These are phyloP conservation scores for Jatropha curcas DNA, from an alignment of 345 rosid species.

Conservation along the genomic window DNA sequence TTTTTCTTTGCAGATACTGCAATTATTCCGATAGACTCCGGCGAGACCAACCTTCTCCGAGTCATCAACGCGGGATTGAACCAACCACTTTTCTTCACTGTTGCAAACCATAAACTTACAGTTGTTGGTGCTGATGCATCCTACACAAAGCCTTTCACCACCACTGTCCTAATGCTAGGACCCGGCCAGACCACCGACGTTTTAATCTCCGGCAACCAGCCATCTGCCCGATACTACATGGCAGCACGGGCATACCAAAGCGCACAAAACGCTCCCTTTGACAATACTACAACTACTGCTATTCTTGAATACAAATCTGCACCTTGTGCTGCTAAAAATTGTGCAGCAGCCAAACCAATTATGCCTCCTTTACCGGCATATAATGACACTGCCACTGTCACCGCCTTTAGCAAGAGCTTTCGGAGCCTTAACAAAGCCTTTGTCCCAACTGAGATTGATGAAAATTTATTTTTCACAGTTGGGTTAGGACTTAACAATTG, in stretches of 20 bases:
- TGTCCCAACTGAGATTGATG: conserved; percentile 27
- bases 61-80: conserved; percentile 30
- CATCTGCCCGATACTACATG: conserved; percentile 23
- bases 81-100: conserved; percentile 29
- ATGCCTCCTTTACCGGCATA: conserved; percentile 31
- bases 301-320: conserved; percentile 34
- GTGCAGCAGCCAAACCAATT: conserved; percentile 18
- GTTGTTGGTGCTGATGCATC: conserved; percentile 35
- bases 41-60: conserved; percentile 34
- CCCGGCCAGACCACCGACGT: conserved; percentile 39
- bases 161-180: conserved; percentile 29
- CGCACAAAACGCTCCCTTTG: conserved; percentile 28
- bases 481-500: conserved; percentile 30
- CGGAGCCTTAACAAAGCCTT: conserved; percentile 12
- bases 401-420: conserved; percentile 24
- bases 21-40: conserved; percentile 27
- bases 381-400: conserved; percentile 32
- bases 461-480: conserved; percentile 24
- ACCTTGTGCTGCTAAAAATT: conserved; percentile 20
- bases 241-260: conserved; percentile 30
- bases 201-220: conserved; percentile 30
- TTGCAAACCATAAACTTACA: conserved; percentile 32
- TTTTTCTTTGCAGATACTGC: conserved; percentile 25
- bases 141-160: conserved; percentile 33
- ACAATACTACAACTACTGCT: conserved; percentile 33